Percentiles rank a stretch among this genome's conserved stretches.
These are phyloP conservation scores for Ogataea methanolica DNA, from an alignment of 805 yeast genomes.

Conservation along the genomic window DNA sequence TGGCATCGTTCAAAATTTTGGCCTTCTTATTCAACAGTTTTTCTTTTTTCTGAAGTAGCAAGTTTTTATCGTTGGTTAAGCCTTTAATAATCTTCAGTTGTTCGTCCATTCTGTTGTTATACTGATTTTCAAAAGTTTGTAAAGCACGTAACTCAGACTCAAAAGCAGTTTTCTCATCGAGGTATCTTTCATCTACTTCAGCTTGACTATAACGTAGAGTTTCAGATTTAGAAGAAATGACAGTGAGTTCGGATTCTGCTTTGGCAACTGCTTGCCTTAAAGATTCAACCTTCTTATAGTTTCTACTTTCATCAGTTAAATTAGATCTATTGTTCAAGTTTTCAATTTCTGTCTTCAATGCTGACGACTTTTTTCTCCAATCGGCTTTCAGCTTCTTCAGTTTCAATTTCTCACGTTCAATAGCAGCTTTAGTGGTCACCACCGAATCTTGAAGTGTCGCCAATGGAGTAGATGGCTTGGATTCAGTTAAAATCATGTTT, in stretches of 20 bases:
- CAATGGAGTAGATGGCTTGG: slow-evolving; percentile 45
- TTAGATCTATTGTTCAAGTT: slow-evolving; percentile 40
- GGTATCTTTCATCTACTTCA: slow-evolving; percentile 35
- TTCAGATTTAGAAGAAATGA: slow-evolving; percentile 32
- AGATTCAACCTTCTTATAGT: slow-evolving; percentile 45
- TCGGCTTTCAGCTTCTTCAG: slow-evolving; percentile 56
- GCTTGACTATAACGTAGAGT: slow-evolving; percentile 32
- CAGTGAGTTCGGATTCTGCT: slow-evolving; percentile 33
- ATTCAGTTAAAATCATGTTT: slow-evolving; percentile 28
- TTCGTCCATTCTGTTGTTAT: slow-evolving; percentile 21
- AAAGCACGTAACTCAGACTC: slow-evolving; percentile 32
- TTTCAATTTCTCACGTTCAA: slow-evolving; percentile 52
- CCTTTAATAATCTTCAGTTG: slow-evolving; percentile 19
- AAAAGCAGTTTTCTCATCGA: slow-evolving; percentile 34
- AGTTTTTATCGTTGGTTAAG: slow-evolving; percentile 27
- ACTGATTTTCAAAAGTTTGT: slow-evolving; percentile 28
- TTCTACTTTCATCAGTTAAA: slow-evolving; percentile 54
- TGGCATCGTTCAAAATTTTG: slow-evolving; percentile 25
- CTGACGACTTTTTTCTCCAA: slow-evolving; percentile 46
- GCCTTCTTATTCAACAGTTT: slow-evolving; percentile 27
- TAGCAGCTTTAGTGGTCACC: slow-evolving; percentile 55
- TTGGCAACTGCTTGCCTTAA: slow-evolving; percentile 42
- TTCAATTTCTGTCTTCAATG: slow-evolving; percentile 55
- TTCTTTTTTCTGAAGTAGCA: slow-evolving; percentile 30
- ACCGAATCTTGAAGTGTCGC: slow-evolving; percentile 62